phyloP scores from a whole-genome alignment of 345 rosid genomes.

The Eucalyptus tenuipes region DNA sequence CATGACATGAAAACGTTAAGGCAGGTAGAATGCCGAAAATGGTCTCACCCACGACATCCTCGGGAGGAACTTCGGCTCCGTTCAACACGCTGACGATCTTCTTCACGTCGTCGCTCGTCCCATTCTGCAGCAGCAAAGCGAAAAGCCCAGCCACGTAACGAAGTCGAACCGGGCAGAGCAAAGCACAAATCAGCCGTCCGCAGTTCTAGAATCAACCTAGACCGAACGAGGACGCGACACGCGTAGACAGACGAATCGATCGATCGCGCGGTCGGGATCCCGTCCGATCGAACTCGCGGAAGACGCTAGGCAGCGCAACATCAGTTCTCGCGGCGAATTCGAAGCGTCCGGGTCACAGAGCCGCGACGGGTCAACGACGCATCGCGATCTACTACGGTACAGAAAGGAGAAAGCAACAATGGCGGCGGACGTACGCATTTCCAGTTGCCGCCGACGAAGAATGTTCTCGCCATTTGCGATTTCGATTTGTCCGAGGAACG shows the following conservation, averaged over 20 bases:
- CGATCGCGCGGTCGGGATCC: not conserved
- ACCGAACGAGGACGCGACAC: not conserved
- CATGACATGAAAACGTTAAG: not conserved
- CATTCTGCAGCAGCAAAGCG: constrained; percentile 32
- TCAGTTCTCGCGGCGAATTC: not conserved
- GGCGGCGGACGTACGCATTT: constrained; percentile 42
- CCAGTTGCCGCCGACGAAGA: constrained; percentile 88
- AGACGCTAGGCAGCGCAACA: not conserved
- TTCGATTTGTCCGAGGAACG: not conserved
- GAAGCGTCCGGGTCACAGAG: not conserved
- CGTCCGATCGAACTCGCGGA: not conserved
- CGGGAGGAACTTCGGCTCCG: constrained; percentile 54
- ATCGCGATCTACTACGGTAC: not conserved
- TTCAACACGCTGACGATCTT: constrained; percentile 47
- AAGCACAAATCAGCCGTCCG: not conserved
- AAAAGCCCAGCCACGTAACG: not conserved
- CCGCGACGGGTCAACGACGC: not conserved
- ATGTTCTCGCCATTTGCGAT: constrained; percentile 41
- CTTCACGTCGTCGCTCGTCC: constrained; percentile 61
- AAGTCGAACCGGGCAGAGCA: not conserved
- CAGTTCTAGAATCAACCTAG: not conserved
- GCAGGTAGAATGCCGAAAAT: not conserved
- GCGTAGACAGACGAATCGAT: not conserved
- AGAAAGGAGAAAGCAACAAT: not conserved
- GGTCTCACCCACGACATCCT: constrained; percentile 46